Base-by-base conservation (phyloP, 1,284 basidiomycete genomes). In the Leccinum angustisporum region DNA sequence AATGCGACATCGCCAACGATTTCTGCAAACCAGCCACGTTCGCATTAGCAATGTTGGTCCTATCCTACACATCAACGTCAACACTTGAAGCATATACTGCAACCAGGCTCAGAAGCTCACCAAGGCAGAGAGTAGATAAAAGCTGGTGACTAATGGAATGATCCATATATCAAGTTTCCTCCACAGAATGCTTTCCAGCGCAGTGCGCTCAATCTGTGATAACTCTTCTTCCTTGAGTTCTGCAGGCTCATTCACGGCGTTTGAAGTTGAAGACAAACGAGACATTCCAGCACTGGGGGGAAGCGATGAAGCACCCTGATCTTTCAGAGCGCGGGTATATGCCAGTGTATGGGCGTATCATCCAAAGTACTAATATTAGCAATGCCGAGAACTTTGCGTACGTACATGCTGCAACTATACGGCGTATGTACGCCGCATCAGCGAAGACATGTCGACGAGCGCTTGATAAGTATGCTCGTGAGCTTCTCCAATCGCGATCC, bases 1-100 rank as follows among this genome's bases (percentile, higher is more conserved):
- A 72, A 54, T 84, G 79, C 3, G 79, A 78, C 74, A 88, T 78
- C 13, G 73, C 68, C 25, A 89, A 75, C 36, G 83, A 79, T 50
- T 72, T 79, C 66, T 84, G 81, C 34, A 88, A 71, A 6, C 86
- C 86, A 10, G 84, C 86, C 0, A 88, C 77, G 1, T 81, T 78
- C 14, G 87, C 86, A 68, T 88, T 88, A 4, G 79, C 81, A 30
- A 87, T 78, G 64, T 86, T 87, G 2, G 80, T 80, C 48, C 79
- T 67, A 43, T 72, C 71, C 71, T 73, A 54, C 11, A 33, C 7
- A 58, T n/a, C 46, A 4, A n/a, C 6, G 3, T 34, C 2, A 8
- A 50, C 4, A 30, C 46, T 18, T 46, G n/a, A 40, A 51, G 34
- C 0, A 56, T 2, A 13, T 14, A 16, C 18, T 5, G n/a, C 11